Evolutionary conservation across 192 early-diverging fungal genomes (phyloP).

Genomic region (Podila clonocystis): DNA sequence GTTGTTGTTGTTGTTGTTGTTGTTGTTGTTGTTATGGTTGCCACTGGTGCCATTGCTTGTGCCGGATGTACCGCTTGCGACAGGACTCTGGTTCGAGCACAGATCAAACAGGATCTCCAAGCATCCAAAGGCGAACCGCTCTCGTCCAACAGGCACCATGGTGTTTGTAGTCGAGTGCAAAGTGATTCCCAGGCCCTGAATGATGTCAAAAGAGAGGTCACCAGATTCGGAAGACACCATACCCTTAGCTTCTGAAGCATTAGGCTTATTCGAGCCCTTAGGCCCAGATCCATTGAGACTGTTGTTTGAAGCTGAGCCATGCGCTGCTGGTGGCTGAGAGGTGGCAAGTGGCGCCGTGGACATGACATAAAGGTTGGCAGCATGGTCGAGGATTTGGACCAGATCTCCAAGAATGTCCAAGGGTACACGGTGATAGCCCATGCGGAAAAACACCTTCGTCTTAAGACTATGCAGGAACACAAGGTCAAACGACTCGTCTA

Average conservation of each 20-base stretch:
- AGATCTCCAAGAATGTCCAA: slow-evolving; percentile 63
- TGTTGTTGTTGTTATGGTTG: neutral
- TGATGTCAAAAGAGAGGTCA: slow-evolving; percentile 17
- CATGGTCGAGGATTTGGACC: slow-evolving; percentile 66
- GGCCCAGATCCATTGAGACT: neutral
- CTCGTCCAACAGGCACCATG: slow-evolving; percentile 69
- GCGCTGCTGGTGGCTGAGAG: slow-evolving; percentile 17
- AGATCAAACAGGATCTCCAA: slow-evolving; percentile 71
- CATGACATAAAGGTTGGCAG: slow-evolving; percentile 49
- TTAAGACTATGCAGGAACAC: slow-evolving; percentile 71
- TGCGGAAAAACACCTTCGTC: slow-evolving; percentile 70
- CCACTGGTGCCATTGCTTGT: neutral
- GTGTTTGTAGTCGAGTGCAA: slow-evolving; percentile 57
- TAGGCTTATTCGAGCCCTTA: neutral
- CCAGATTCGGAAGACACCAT: slow-evolving; percentile 3
- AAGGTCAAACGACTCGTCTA: slow-evolving; percentile 81
- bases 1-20: too few relatives aligned
- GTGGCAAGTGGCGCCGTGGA: slow-evolving; percentile 54
- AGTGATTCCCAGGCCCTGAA: slow-evolving; percentile 41
- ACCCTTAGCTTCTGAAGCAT: neutral
- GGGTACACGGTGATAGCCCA: slow-evolving; percentile 73
- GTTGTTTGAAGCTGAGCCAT: neutral
- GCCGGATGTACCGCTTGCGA: neutral
- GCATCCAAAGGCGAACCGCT: slow-evolving; percentile 73
- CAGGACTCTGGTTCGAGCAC: slow-evolving; percentile 54